Evolutionary conservation across 768 basidiomycete species (phyloP).

Genomic region (Calocera cornea): DNA sequence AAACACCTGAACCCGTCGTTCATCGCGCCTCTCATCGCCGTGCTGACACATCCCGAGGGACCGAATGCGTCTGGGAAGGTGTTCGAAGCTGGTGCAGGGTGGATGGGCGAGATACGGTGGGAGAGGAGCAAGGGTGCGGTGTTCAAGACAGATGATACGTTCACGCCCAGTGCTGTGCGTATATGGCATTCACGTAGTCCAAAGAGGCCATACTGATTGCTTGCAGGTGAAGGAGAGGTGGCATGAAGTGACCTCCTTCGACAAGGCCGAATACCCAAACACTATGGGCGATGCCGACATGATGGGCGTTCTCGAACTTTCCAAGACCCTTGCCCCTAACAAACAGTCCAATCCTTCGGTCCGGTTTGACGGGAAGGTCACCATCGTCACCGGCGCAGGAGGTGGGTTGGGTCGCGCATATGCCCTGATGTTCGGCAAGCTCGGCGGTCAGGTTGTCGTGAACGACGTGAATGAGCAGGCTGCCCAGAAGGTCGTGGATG

Average conservation of each 20-base stretch:
- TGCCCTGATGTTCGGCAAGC: slow-evolving; percentile 76
- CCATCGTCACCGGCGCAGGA: slow-evolving; percentile 88
- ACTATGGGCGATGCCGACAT: slow-evolving; percentile 49
- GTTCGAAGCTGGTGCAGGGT: slow-evolving; percentile 90
- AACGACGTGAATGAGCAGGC: slow-evolving; percentile 87
- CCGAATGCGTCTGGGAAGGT: slow-evolving; percentile 66
- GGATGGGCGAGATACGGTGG: slow-evolving; percentile 83
- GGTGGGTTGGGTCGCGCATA: slow-evolving; percentile 88
- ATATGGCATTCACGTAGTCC: neutral
- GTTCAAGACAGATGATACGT: slow-evolving; percentile 79
- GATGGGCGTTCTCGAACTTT: slow-evolving; percentile 43
- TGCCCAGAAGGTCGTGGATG: slow-evolving; percentile 72
- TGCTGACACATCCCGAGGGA: slow-evolving; percentile 73
- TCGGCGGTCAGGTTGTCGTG: slow-evolving; percentile 93
- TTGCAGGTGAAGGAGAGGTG: slow-evolving; percentile 68
- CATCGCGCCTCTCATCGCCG: slow-evolving; percentile 83
- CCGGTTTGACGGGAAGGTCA: slow-evolving; percentile 78
- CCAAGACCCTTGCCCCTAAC: slow-evolving; percentile 54
- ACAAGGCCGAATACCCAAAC: slow-evolving; percentile 51
- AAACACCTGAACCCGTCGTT: slow-evolving; percentile 59
- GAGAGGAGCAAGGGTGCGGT: slow-evolving; percentile 75
- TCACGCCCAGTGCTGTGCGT: slow-evolving; percentile 85
- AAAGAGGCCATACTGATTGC: neutral
- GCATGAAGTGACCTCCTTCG: slow-evolving; percentile 69
- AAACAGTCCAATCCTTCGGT: slow-evolving; percentile 53